phyloP scores from a whole-genome alignment of 257 asterid genomes.

The Solanum clarkiae region DNA sequence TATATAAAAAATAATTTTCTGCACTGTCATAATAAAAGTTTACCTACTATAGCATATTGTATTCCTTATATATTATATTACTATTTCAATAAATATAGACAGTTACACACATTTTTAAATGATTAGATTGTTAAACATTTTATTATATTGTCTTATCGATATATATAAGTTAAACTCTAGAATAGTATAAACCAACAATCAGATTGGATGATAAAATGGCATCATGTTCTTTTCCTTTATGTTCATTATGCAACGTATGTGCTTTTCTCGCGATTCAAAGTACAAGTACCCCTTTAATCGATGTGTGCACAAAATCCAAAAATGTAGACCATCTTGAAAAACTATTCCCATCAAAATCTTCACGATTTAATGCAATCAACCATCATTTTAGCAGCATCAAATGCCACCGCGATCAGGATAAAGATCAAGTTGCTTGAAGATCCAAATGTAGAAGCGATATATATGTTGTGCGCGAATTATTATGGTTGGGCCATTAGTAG shows the following conservation, averaged over 20 bases:
- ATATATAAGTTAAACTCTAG: neutral
- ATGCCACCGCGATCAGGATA: neutral
- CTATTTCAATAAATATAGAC: neutral
- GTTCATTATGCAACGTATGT: neutral
- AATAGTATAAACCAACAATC: neutral
- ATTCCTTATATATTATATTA: neutral
- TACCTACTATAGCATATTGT: neutral
- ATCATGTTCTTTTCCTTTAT: neutral
- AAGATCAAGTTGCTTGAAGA: neutral
- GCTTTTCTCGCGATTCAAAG: neutral
- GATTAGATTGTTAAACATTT: neutral
- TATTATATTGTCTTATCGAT: neutral
- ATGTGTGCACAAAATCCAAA: neutral
- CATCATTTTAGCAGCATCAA: neutral
- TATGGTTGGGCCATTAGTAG: neutral
- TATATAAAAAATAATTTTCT: neutral
- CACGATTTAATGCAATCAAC: neutral
- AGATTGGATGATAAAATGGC: neutral
- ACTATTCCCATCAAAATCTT: neutral
- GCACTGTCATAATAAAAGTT: neutral
- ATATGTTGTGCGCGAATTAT: neutral
- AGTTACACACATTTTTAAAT: neutral
- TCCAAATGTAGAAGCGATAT: neutral
- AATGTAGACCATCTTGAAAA: neutral
- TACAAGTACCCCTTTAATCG: neutral